Base-by-base conservation (phyloP, 805 yeast genomes). In the Candida methanosorbosa region DNA sequence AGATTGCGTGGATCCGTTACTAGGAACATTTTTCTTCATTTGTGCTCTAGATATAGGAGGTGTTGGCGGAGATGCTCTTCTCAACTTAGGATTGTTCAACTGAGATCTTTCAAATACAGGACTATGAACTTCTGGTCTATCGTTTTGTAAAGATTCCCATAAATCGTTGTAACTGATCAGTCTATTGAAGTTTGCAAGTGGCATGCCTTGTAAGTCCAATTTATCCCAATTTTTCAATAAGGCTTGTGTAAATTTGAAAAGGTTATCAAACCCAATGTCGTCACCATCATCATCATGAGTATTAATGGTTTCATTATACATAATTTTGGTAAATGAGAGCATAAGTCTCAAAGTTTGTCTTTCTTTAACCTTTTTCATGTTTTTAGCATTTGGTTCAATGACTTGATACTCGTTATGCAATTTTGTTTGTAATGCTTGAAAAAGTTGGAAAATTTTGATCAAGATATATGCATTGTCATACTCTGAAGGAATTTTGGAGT, bases 391-490 rank as follows among this genome's bases (percentile, higher is more conserved):
- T 5, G 53, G 49, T 24, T 52, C 57, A 12, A 54, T 26, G 2
- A 43, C 26, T 12, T 43, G 38, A 12, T 42, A 33, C 30, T 57
- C 63, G 13, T 43, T 44, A 23, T 44, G 38, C n/a, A 57, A 29
- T 30, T 57, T 58, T 4, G 35, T 17, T 18, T 42, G 33, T 18
- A 59, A 26, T 8, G 36, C 30, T 16, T 46, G 40, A 21, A 70
- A 56, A 33, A 64, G 51, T 45, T 69, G 69, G 33, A 60, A 48
- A 6, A 56, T 9, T 22, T 70, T 64, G 12, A 66, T 58, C 8
- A 71, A 51, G 32, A 74, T 58, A 44, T 69, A 66, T 7, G 54
- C 45, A 34, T 57, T 56, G 33, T 51, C 53, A 34, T 55, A 50
- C 9, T 17, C 27, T 19, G 39, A 22, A n/a, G 32, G 21, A n/a